These are phyloP conservation scores for Solanum peruvianum DNA, from an alignment of 257 asterid species.

Conservation along the genomic window DNA sequence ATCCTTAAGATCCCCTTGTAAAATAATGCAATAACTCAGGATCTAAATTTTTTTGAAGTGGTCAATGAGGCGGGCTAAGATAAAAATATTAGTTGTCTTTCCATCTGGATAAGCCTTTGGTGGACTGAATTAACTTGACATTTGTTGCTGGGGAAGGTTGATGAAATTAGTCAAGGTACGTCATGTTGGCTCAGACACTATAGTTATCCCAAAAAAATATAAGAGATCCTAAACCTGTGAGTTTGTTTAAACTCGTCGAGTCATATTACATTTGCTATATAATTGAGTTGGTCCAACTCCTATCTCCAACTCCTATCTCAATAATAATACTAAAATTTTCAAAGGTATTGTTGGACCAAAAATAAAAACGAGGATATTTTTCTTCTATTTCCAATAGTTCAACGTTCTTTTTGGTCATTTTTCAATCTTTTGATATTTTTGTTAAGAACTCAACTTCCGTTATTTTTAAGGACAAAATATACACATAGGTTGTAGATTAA, in stretches of 20 bases:
- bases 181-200: background rate
- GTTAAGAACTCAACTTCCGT: no score
- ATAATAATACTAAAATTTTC: no score
- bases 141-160: background rate
- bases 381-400: no score
- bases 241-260: background rate
- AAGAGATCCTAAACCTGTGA: background rate
- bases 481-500: no score
- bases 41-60: background rate
- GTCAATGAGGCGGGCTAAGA: background rate
- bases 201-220: background rate
- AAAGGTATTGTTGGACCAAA: no score
- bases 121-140: background rate
- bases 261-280: background rate
- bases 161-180: background rate
- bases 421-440: no score
- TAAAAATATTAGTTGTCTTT: background rate
- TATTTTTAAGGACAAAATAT: no score
- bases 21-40: background rate
- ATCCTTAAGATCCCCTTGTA: background rate
- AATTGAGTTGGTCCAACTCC: background rate
- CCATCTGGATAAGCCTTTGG: background rate
- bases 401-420: no score
- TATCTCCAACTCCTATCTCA: background rate
- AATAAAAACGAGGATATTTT: no score